Base-by-base conservation (phyloP, 371 early-diverging fungal species). In the Mucor mucedo region DNA sequence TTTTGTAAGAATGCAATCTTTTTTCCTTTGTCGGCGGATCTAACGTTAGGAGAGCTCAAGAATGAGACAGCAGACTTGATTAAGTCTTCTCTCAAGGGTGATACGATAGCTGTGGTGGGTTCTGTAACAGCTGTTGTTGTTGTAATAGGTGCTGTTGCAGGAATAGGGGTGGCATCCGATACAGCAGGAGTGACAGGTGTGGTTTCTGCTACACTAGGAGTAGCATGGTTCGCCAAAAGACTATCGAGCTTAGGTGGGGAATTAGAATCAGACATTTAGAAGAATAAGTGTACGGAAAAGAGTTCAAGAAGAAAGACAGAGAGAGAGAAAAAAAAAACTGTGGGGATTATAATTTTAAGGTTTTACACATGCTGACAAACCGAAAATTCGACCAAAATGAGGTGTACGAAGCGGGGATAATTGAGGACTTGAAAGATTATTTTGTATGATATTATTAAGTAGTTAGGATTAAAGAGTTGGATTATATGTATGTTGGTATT, bases 1-100 rank as follows among this genome's bases (percentile, higher is more conserved):
- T 85, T 84, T 58, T 81, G 75, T 60, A 89, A 68, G 65, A 87
- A 87, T 39, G 83, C 82, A 50, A 81, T 66, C 76, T 89, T 89
- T 56, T 87, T 89, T 5, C 70, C 72, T 29, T 76, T 79, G 9
- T 84, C 83, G 4, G 87, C 85, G 5, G 84, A 78, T 41, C 73
- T 79, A 2, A 87, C 85, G 38, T 79, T 85, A 39, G 87, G 80
- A 4, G 85, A 83, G 16, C 82, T 78, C 47, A 89, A 61, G 64
- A 89, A 87, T 9, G 81, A 76, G 0, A 86, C 77, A 6, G 87
- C 89, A 33, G 75, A 69, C 28, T 82, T 78, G n/a, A 88, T 61
- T 68, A 85, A 55, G 59, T 83, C 83, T 62, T 87, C 84, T 39
- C 87, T 74, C 28, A 61, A 21, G 4, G 42, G 28, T 8, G 44